A percentile compares a stretch with the other conserved stretches of the same genome.
Conservation (phyloP, 208 protist genomes). For the Crithidia acanthocephali region DNA sequence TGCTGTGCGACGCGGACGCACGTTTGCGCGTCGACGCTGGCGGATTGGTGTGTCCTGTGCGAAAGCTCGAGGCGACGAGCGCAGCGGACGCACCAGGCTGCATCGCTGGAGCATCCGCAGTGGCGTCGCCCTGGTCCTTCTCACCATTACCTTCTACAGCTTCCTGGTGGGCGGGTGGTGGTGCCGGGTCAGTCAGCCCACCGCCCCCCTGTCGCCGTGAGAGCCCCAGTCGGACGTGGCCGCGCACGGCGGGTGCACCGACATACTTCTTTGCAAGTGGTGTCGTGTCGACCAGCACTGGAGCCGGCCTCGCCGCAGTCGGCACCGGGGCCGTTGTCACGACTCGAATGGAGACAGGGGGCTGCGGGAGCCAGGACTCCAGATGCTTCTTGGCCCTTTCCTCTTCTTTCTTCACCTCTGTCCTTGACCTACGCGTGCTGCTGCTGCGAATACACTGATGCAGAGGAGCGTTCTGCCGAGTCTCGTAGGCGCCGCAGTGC, state of each 20-base stretch:
- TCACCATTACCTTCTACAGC: background rate
- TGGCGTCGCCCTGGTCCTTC: too few species aligned
- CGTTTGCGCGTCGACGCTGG: background rate
- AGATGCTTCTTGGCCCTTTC: background rate
- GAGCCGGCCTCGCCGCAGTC: background rate
- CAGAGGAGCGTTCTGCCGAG: slow-evolving; percentile 36
- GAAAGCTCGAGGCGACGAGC: too few species aligned
- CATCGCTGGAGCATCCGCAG: too few species aligned
- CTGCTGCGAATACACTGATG: slow-evolving; percentile 38
- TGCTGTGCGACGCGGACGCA: background rate
- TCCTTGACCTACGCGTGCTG: too few species aligned
- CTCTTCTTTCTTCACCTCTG: background rate
- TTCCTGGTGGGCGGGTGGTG: too few species aligned
- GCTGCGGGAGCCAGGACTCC: background rate
- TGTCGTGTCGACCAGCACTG: background rate
- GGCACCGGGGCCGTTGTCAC: background rate
- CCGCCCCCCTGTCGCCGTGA: background rate
- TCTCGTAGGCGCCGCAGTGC: slow-evolving; percentile 55
- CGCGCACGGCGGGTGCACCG: background rate
- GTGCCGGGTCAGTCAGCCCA: too few species aligned
- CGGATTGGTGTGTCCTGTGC: background rate
- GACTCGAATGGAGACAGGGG: background rate
- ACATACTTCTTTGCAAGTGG: background rate
- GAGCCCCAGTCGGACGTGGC: slow-evolving; percentile 18
- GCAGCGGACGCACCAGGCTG: too few species aligned